These are phyloP conservation scores for Ganoderma sinense DNA, from an alignment of 1,284 basidiomycete species.

Conservation along the genomic window DNA sequence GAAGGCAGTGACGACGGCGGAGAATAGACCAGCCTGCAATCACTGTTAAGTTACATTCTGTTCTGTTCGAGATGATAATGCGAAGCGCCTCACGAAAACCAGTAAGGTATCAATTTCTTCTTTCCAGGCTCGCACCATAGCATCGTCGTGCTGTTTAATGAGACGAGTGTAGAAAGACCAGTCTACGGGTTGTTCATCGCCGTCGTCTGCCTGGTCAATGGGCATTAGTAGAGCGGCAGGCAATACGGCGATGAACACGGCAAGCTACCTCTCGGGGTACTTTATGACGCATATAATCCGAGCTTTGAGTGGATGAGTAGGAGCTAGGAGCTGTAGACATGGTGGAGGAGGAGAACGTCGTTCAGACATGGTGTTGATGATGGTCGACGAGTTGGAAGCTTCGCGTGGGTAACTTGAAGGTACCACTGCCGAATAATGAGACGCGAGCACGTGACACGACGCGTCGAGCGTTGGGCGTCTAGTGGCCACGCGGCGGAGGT, in stretches of 20 bases:
- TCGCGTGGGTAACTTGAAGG: not conserved
- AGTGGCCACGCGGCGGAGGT: conserved; percentile 24
- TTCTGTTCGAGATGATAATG: not conserved
- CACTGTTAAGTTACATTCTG: not conserved
- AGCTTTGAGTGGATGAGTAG: not conserved
- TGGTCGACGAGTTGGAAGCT: not conserved
- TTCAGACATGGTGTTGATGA: not conserved
- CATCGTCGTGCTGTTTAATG: conserved; percentile 28
- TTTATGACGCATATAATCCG: not conserved
- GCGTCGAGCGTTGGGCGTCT: conserved; percentile 12
- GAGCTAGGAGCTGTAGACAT: not conserved
- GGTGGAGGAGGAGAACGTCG: not conserved
- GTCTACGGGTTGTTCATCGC: not conserved
- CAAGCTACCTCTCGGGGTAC: not conserved
- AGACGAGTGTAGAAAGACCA: conserved; percentile 24
- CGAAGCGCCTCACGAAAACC: conserved; percentile 26
- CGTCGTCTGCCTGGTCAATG: too few relatives aligned
- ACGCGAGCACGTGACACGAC: conserved; percentile 29
- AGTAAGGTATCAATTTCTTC: conserved; percentile 32
- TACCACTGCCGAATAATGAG: conserved; percentile 14
- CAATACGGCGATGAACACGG: not conserved
- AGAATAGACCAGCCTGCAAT: conserved; percentile 34
- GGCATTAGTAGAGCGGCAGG: not conserved
- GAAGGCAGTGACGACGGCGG: conserved; percentile 35
- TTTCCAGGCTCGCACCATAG: conserved; percentile 29